Percentiles rank a stretch among this genome's conserved stretches.
phyloP scores from a whole-genome alignment of 805 yeast genomes.

The Wickerhamomyces kurtzmanii region DNA sequence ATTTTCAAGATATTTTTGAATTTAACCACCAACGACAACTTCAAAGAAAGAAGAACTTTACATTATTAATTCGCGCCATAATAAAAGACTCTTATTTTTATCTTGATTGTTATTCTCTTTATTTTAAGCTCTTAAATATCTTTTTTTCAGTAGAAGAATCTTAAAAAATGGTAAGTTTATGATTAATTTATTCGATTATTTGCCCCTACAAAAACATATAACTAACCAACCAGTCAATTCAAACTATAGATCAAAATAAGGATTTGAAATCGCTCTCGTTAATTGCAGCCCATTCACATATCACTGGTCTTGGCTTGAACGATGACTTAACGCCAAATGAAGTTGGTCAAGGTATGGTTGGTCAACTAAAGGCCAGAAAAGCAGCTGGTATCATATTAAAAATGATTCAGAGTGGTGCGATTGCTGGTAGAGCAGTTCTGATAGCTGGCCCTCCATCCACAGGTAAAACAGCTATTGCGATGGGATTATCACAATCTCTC shows the following conservation, averaged over 20 bases:
- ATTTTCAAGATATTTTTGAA: no score
- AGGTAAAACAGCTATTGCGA: conserved; percentile 97
- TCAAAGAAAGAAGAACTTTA: no score
- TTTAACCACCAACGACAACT: no score
- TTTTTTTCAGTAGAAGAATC: no score
- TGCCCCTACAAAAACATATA: no score
- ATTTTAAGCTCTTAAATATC: no score
- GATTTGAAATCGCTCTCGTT: conserved; percentile 59
- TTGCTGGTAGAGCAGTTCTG: conserved; percentile 93
- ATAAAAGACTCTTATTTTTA: no score
- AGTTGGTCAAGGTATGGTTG: conserved; percentile 89
- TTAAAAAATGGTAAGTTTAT: no score
- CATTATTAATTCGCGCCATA: no score
- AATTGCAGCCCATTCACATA: conserved; percentile 97
- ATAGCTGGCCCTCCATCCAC: conserved; percentile 98
- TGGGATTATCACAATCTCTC: conserved; percentile 75
- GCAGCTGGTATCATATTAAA: conserved; percentile 93
- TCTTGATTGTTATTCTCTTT: no score
- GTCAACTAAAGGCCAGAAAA: conserved; percentile 87
- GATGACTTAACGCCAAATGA: conserved; percentile 79
- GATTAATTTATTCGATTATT: no score
- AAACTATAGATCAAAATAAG: conserved; percentile 31
- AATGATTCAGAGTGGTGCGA: conserved; percentile 88
- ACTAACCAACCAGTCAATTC: conserved; percentile 23
- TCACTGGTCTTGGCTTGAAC: conserved; percentile 93